Conservation (phyloP, 164 flowering plant species). For the Santalum album region DNA sequence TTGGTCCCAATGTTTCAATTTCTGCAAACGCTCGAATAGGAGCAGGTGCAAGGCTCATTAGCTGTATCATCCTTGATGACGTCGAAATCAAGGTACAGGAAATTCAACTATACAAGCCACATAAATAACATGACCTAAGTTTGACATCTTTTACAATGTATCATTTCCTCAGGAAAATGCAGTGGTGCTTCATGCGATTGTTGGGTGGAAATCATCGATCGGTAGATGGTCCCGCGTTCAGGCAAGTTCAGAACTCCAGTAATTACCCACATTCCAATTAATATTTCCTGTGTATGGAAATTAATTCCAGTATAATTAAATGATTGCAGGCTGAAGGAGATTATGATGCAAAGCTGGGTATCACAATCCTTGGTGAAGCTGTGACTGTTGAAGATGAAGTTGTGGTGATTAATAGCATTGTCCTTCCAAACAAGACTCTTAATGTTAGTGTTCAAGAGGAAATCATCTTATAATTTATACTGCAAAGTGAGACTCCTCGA, state of each 20-base stretch:
- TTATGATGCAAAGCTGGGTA: conserved; percentile 62
- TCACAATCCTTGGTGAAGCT: conserved; percentile 87
- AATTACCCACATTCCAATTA: not conserved
- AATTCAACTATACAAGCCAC: not conserved
- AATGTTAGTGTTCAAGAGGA: conserved; percentile 92
- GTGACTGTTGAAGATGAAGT: conserved; percentile 95
- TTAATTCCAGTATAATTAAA: not conserved
- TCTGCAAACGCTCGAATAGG: conserved; percentile 96
- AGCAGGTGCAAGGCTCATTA: conserved; percentile 85
- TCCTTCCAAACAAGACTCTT: conserved; percentile 89
- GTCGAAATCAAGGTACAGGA: conserved; percentile 78
- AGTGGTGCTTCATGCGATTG: conserved; percentile 75
- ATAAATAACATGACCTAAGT: not conserved
- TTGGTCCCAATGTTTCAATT: conserved; percentile 96
- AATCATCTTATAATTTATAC: conserved; percentile 64
- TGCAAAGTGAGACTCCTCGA: not conserved
- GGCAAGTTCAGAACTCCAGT: conserved; percentile 30
- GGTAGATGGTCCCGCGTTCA: conserved; percentile 98
- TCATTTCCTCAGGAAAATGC: conserved; percentile 88
- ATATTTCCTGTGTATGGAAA: not conserved
- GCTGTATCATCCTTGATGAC: conserved; percentile 88
- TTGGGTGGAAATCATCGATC: conserved; percentile 96
- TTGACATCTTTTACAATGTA: conserved; percentile 5
- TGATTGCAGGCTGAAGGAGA: conserved; percentile 55
- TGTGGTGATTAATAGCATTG: conserved; percentile 80